Conservation (phyloP, 441 rosid species). For the Pelargonium citronellum region DNA sequence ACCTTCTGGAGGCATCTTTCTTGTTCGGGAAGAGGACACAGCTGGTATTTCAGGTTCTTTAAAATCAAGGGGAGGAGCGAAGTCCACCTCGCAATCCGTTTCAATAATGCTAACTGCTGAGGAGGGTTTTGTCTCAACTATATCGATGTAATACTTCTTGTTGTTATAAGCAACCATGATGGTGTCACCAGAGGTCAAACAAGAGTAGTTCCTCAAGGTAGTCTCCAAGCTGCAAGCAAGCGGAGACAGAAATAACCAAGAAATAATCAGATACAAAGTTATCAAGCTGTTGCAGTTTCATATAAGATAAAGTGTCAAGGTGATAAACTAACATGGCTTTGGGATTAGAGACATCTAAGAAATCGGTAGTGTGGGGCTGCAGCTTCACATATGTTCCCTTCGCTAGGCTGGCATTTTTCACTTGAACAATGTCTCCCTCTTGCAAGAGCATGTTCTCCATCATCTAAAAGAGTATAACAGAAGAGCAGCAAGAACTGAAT, state of each 20-base stretch:
- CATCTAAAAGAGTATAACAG: slow-evolving; percentile 30
- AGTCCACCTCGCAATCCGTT: slow-evolving; percentile 68
- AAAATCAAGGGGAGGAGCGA: slow-evolving; percentile 61
- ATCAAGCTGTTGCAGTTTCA: not conserved
- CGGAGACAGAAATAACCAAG: not conserved
- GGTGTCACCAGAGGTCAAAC: slow-evolving; percentile 57
- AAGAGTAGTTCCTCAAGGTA: slow-evolving; percentile 58
- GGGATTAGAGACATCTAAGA: slow-evolving; percentile 49
- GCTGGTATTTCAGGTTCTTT: slow-evolving; percentile 51
- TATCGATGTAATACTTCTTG: slow-evolving; percentile 49
- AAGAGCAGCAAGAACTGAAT: not conserved
- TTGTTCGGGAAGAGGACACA: slow-evolving; percentile 23
- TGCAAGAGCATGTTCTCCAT: slow-evolving; percentile 47
- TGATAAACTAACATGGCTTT: slow-evolving; percentile 44
- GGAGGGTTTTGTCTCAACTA: slow-evolving; percentile 53
- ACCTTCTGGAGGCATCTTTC: slow-evolving; percentile 32
- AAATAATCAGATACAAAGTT: not conserved
- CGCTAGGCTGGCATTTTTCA: slow-evolving; percentile 35
- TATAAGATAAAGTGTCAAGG: not conserved
- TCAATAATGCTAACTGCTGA: slow-evolving; percentile 58
- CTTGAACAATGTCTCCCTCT: slow-evolving; percentile 45
- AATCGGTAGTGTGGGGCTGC: slow-evolving; percentile 47
- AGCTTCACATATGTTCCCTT: slow-evolving; percentile 47
- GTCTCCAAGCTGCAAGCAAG: slow-evolving; percentile 51
- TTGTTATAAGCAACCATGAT: slow-evolving; percentile 65